Base-by-base conservation (phyloP, 2,329 filamentous ascomycete species). In the Penicillium sp. region DNA sequence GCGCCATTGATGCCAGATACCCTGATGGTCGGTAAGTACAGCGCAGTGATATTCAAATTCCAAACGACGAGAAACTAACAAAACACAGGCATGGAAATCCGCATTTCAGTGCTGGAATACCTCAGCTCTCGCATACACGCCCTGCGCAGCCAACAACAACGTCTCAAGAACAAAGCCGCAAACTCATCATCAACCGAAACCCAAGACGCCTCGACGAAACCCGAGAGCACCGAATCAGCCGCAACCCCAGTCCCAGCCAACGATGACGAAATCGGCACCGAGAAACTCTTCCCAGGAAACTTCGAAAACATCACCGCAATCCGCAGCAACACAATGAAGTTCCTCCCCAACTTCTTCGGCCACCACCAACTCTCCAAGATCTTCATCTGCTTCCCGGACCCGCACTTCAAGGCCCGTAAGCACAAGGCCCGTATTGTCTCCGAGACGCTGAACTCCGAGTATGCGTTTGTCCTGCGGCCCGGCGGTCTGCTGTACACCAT, bases 381-480 rank as follows among this genome's bases (percentile, higher is more conserved):
- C 70, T 99, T 99, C 74, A 89, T 99, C 67, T 99, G 94, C 79
- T 99, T 99, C 71, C 94, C 94, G 0, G 94, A 99, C 69, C 94
- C 94, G 56, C 94, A 99, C 75, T 99, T 99, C 81, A 99, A 99
- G 77, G 86, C 90, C 12, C 84, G 93, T 60, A 99, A 99, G 75
- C 94, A 97, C 79, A 99, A 99, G 77, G 92, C 92, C 37, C 83
- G 94, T 37, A 99, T 99, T 66, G 90, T 99, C 3, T 94, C 90
- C 22, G 83, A 88, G 41, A 91, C 91, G 14, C 79, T 99, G 50
- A 92, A 90, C 68, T 90, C 91, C 0, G 94, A 99, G 75, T 99
- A 99, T 70, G 94, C 94, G 0, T 97, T 89, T 71, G 90, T 89
- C 10, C 70, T 97, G 60, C 81, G 82, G 38, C 91, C 92, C 0